Percentiles rank a stretch among this genome's conserved stretches.
phyloP scores from a whole-genome alignment of 139 green algal species.

The Trebouxia sp. region DNA sequence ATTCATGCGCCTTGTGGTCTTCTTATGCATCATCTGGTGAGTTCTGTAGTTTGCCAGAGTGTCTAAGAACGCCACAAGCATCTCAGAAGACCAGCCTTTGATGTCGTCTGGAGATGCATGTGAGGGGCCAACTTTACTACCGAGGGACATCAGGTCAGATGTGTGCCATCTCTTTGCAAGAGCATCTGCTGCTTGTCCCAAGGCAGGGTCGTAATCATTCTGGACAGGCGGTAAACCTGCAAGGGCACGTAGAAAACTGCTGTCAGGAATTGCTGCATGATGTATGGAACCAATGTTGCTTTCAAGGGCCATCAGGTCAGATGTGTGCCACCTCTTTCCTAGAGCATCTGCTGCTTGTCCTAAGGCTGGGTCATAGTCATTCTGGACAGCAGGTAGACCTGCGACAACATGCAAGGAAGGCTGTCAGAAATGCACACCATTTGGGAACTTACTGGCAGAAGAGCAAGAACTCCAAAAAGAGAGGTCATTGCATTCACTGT shows the following conservation, averaged over 20 bases:
- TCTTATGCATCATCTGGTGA: conserved; percentile 40
- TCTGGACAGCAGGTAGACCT: too few species aligned
- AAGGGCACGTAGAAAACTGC: background rate
- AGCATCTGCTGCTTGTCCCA: conserved; percentile 60
- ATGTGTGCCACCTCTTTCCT: too few species aligned
- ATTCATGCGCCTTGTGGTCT: conserved; percentile 52
- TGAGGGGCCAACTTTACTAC: background rate
- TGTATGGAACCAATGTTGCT: too few species aligned
- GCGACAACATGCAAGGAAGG: too few species aligned
- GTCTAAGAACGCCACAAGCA: conserved; percentile 71
- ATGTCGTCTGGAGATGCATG: conserved; percentile 51
- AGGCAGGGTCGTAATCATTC: conserved; percentile 72
- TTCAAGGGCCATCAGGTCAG: too few species aligned
- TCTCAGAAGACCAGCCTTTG: conserved; percentile 60
- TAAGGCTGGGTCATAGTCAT: too few species aligned
- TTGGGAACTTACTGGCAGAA: too few species aligned
- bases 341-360: too few species aligned
- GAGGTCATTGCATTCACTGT: too few species aligned
- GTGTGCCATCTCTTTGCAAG: conserved; percentile 77
- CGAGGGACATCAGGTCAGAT: conserved; percentile 36
- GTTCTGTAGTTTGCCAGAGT: conserved; percentile 61
- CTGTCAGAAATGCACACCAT: too few species aligned
- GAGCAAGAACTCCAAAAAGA: too few species aligned
- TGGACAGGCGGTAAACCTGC: conserved; percentile 74
- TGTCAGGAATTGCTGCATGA: background rate